A percentile compares a stretch with the other conserved stretches of the same genome.
These are phyloP conservation scores for Plectosphaerella plurivora DNA, from an alignment of 2,329 filamentous ascomycete species.

Conservation along the genomic window DNA sequence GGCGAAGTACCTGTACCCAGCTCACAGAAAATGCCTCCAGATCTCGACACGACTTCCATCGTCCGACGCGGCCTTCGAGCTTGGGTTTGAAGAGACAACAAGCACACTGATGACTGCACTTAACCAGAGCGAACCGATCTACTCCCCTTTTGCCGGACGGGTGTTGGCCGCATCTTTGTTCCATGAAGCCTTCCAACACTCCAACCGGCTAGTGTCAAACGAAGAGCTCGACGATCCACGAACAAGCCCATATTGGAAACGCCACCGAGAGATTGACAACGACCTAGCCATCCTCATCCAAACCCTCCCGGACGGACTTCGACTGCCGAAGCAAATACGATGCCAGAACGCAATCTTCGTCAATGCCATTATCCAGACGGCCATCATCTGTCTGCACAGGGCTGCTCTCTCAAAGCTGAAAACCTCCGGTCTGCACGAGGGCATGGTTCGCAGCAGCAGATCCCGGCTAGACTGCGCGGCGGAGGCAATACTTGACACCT, in stretches of 20 bases:
- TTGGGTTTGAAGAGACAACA: constrained; percentile 46
- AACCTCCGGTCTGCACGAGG: constrained; percentile 45
- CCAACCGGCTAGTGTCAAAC: constrained; percentile 53
- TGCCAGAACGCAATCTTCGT: constrained; percentile 61
- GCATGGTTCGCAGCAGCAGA: constrained; percentile 58
- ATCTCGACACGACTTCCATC: constrained; percentile 60
- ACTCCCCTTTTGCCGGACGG: constrained; percentile 55
- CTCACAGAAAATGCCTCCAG: background rate
- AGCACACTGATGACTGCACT: constrained; percentile 45
- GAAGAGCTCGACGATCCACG: constrained; percentile 54
- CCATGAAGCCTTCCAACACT: constrained; percentile 52
- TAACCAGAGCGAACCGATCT: constrained; percentile 33
- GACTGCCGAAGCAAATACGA: constrained; percentile 51
- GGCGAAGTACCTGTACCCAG: no score
- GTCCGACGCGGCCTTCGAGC: constrained; percentile 56
- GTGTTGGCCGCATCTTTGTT: constrained; percentile 58
- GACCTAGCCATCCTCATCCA: constrained; percentile 57
- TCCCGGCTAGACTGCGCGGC: constrained; percentile 64
- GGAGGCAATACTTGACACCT: constrained; percentile 61
- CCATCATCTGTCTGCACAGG: constrained; percentile 65
- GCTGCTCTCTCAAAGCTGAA: constrained; percentile 61
- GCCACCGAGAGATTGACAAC: constrained; percentile 60
- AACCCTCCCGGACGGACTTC: constrained; percentile 53
- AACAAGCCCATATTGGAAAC: constrained; percentile 63
- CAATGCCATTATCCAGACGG: constrained; percentile 66